phyloP scores from a whole-genome alignment of 164 flowering plant species.

The Echeveria elegans region DNA sequence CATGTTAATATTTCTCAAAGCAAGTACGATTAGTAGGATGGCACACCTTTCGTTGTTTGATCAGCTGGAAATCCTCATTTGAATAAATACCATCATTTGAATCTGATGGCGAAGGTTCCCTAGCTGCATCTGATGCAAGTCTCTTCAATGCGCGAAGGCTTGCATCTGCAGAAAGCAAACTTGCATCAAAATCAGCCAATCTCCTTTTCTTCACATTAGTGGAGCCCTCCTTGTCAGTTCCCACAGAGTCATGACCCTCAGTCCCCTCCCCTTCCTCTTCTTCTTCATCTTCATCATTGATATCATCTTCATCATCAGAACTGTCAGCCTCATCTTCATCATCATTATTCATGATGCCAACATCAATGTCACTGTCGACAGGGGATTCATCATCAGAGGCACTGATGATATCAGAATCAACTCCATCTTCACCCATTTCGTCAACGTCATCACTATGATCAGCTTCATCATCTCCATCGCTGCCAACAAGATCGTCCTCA shows the following conservation, averaged over 20 bases:
- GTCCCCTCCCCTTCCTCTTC: slow-evolving; percentile 13
- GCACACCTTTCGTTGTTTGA: slow-evolving; percentile 67
- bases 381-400: background rate
- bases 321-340: slow-evolving; percentile 19
- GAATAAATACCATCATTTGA: slow-evolving; percentile 65
- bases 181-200: slow-evolving; percentile 42
- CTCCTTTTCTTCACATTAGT: slow-evolving; percentile 47
- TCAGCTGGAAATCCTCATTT: slow-evolving; percentile 76
- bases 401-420: slow-evolving; percentile 4
- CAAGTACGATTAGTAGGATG: background rate
- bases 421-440: slow-evolving; percentile 13
- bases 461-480: slow-evolving; percentile 13
- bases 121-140: slow-evolving; percentile 43
- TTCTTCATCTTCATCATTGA: slow-evolving; percentile 18
- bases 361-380: slow-evolving; percentile 14
- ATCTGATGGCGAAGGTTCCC: slow-evolving; percentile 19
- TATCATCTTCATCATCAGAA: slow-evolving; percentile 8
- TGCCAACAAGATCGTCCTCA: slow-evolving; percentile 17
- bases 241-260: background rate
- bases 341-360: slow-evolving; percentile 2
- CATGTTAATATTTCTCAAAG: background rate
- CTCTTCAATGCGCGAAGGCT: slow-evolving; percentile 81
- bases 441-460: slow-evolving; percentile 24
- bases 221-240: slow-evolving; percentile 5
- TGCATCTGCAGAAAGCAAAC: slow-evolving; percentile 43